Evolutionary conservation across 164 flowering plant genomes (phyloP), one percentile per base, ranked within the genome.

Genomic region (Berberis thunbergii): DNA sequence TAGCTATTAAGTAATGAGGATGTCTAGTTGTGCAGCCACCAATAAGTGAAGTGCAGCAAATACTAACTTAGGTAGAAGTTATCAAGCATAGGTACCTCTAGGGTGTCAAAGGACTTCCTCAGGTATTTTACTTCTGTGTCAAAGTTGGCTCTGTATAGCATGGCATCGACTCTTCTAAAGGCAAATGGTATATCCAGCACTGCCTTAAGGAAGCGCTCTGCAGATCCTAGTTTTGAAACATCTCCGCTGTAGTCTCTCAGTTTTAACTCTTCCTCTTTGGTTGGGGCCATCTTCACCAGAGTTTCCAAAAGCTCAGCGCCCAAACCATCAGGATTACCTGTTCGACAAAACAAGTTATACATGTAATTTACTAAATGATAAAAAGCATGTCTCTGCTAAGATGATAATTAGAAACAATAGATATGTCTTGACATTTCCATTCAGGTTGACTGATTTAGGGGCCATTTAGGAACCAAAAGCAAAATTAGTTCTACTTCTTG

Each of bases 271-370:
- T 95, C 99, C 74, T 95, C 97, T 73, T 88, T 89, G 48, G 97
- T 95, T 64, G 99, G 99, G 64, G 96, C 96, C 99, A 94, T 94
- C 87, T 89, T 94, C 53, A 89, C 91, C 74, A 94, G 70, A 54
- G 89, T 89, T 75, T 94, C 99, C 75, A 91, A 78, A 60, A 91
- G 91, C 75, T 94, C 97, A 49, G 85, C 75, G 45, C 96, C 96
- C 64, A 94, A 79, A 55, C 85, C 88, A 64, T 88, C 97, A 48
- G 83, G 84, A 69, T 82, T 89, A 60, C 97, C 95, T 91, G 82
- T 74, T 61, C 38, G 70, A 73, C 12, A 12, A 60, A 60, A 70
- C 43, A 7, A 62, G 3, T 57, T 44, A 38, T 11, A 40, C 46
- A 48, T 7, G 13, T 55, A 45, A n/a, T 9, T 13, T 38, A 26